Evolutionary conservation across 352 stramenopile species (phyloP).

Genomic region (Phytophthora pisi): DNA sequence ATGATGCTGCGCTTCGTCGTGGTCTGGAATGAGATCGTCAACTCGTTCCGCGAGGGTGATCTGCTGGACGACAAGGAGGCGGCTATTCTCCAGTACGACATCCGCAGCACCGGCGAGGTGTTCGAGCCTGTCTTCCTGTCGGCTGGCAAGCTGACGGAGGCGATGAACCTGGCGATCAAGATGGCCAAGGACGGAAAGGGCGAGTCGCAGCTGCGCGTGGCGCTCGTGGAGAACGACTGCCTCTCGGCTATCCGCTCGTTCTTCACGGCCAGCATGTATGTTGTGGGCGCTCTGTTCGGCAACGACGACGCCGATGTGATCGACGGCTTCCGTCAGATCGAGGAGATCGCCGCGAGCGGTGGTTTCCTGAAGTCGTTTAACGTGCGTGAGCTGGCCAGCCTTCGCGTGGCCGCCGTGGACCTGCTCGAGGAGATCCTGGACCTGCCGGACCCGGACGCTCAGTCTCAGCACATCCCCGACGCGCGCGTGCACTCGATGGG

Average conservation of each 20-base stretch:
- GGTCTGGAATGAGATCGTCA: slow-evolving; percentile 86
- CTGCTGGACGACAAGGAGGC: slow-evolving; percentile 81
- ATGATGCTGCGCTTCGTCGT: slow-evolving; percentile 86
- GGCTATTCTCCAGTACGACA: slow-evolving; percentile 83
- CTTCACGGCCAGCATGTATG: slow-evolving; percentile 82
- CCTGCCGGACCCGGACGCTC: slow-evolving; percentile 74
- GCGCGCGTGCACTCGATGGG: slow-evolving; percentile 78
- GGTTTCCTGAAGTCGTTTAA: slow-evolving; percentile 85
- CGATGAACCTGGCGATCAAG: slow-evolving; percentile 71
- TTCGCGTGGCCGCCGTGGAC: slow-evolving; percentile 70
- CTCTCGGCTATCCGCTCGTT: slow-evolving; percentile 83
- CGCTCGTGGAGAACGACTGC: slow-evolving; percentile 82
- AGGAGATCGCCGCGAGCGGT: slow-evolving; percentile 66
- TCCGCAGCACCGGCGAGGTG: slow-evolving; percentile 84
- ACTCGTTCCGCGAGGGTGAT: slow-evolving; percentile 79
- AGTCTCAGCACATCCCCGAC: slow-evolving; percentile 71
- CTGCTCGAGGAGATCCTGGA: slow-evolving; percentile 84
- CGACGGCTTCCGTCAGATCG: slow-evolving; percentile 79
- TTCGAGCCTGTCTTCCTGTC: slow-evolving; percentile 89
- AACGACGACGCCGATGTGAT: slow-evolving; percentile 83
- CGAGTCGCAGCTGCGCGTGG: slow-evolving; percentile 79
- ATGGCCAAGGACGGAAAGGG: slow-evolving; percentile 79
- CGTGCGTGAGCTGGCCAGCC: slow-evolving; percentile 61
- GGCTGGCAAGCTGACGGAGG: slow-evolving; percentile 82
- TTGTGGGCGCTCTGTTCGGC: slow-evolving; percentile 71